These are phyloP conservation scores for Trichoderma aggressivum DNA, from an alignment of 2,329 filamentous ascomycete species.

Conservation along the genomic window DNA sequence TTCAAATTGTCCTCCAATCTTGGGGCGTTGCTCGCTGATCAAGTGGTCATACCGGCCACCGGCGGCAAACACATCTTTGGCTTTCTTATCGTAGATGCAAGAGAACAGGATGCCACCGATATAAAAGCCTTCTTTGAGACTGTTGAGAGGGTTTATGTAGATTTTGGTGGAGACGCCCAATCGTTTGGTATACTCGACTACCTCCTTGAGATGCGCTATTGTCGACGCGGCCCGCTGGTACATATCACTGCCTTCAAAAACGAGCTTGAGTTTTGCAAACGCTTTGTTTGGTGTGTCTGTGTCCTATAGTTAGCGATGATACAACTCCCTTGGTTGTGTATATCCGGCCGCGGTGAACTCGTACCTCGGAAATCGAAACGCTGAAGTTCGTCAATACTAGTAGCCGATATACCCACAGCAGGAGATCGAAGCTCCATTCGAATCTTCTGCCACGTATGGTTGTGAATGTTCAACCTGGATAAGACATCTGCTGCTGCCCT, in stretches of 20 bases:
- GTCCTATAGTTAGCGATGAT: conserved; percentile 22
- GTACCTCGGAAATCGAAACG: conserved; percentile 85
- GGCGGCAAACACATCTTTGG: conserved; percentile 83
- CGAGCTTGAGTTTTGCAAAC: conserved; percentile 54
- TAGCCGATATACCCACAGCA: conserved; percentile 76
- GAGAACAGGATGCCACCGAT: conserved; percentile 82
- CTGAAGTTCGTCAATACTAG: conserved; percentile 84
- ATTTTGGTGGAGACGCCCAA: conserved; percentile 74
- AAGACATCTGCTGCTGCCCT: conserved; percentile 75
- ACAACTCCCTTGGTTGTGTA: neutral
- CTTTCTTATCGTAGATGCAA: conserved; percentile 81
- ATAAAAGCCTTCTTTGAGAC: conserved; percentile 90
- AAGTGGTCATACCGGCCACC: conserved; percentile 90
- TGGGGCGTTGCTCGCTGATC: conserved; percentile 77
- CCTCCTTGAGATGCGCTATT: conserved; percentile 75
- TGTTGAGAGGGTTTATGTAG: conserved; percentile 80
- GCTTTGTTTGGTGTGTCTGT: conserved; percentile 55
- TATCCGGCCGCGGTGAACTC: conserved; percentile 21
- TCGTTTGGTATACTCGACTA: conserved; percentile 71
- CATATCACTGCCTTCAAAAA: conserved; percentile 62
- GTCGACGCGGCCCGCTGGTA: conserved; percentile 72
- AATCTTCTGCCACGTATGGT: conserved; percentile 79
- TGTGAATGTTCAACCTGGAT: conserved; percentile 80
- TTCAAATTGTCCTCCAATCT: conserved; percentile 57
- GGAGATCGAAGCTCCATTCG: conserved; percentile 78